phyloP scores from a whole-genome alignment of 1,284 basidiomycete species.

The Trametes polyzona region DNA sequence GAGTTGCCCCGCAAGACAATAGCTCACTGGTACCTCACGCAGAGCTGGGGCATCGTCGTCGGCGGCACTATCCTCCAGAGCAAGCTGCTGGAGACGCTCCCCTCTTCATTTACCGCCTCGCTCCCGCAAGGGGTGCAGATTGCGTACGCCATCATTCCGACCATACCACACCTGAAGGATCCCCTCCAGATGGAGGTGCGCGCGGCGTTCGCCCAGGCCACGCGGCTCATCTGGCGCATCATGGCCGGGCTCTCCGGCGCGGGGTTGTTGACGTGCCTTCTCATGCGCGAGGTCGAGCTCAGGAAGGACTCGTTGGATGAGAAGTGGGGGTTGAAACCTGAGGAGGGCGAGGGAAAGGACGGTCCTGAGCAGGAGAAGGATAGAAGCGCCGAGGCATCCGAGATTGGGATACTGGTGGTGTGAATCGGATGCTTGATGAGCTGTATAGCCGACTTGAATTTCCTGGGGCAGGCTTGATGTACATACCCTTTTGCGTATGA shows the following conservation, averaged over 20 bases:
- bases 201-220: constrained; percentile 18
- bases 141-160: constrained; percentile 23
- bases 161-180: constrained; percentile 3
- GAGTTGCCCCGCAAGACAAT: no score
- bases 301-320: constrained; percentile 14
- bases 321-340: constrained; percentile 20
- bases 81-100: constrained; percentile 11
- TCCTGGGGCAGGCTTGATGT: no score
- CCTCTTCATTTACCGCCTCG: constrained; percentile 7
- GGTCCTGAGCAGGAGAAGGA: no score
- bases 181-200: constrained; percentile 15
- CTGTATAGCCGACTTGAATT: no score
- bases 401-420: no score
- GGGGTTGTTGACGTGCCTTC: constrained; percentile 16
- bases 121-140: constrained; percentile 15
- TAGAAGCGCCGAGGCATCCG: no score
- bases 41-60: constrained; percentile 26
- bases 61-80: constrained; percentile 25
- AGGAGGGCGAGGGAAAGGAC: neutral
- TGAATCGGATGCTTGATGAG: no score
- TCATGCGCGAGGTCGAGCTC: constrained; percentile 19
- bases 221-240: constrained; percentile 17
- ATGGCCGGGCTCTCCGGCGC: constrained; percentile 13
- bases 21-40: no score
- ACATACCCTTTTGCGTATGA: no score